phyloP scores from a whole-genome alignment of 2,329 filamentous ascomycete genomes.

The Fusarium buharicum region DNA sequence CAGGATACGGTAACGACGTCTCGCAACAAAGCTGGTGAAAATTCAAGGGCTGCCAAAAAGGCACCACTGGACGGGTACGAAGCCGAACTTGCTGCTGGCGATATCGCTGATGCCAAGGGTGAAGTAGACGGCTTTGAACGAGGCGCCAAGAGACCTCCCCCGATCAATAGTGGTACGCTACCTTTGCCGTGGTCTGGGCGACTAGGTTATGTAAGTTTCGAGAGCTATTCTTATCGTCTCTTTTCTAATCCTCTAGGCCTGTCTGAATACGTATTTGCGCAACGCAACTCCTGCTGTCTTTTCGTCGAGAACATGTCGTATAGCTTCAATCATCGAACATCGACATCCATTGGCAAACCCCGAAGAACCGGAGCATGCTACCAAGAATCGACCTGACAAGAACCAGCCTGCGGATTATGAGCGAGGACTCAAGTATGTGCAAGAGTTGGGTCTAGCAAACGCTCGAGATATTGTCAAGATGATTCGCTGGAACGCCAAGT shows the following conservation, averaged over 20 bases:
- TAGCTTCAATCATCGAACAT: constrained; percentile 89
- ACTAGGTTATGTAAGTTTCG: constrained; percentile 78
- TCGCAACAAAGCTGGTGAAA: not conserved
- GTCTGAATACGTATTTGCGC: constrained; percentile 90
- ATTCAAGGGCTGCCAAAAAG: constrained; percentile 27
- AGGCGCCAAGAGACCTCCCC: constrained; percentile 69
- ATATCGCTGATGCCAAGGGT: constrained; percentile 33
- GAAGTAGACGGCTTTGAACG: constrained; percentile 47
- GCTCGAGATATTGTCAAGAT: constrained; percentile 85
- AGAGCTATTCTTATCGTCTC: not conserved
- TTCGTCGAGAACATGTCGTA: constrained; percentile 89
- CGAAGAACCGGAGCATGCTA: constrained; percentile 79
- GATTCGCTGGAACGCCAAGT: constrained; percentile 90
- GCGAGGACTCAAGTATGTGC: constrained; percentile 77
- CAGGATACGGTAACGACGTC: constrained; percentile 13
- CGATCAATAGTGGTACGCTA: constrained; percentile 83
- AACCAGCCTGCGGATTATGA: constrained; percentile 71
- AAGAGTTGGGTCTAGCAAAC: constrained; percentile 82
- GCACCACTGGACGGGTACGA: constrained; percentile 40
- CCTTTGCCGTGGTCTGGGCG: constrained; percentile 92
- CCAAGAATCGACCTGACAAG: constrained; percentile 87
- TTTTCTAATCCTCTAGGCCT: constrained; percentile 66
- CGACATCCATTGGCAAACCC: constrained; percentile 83
- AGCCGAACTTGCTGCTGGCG: constrained; percentile 35
- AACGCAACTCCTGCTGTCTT: constrained; percentile 85